These are phyloP conservation scores for Acanthamoeba royreba DNA, from an alignment of 208 protist genomes.

Conservation along the genomic window DNA sequence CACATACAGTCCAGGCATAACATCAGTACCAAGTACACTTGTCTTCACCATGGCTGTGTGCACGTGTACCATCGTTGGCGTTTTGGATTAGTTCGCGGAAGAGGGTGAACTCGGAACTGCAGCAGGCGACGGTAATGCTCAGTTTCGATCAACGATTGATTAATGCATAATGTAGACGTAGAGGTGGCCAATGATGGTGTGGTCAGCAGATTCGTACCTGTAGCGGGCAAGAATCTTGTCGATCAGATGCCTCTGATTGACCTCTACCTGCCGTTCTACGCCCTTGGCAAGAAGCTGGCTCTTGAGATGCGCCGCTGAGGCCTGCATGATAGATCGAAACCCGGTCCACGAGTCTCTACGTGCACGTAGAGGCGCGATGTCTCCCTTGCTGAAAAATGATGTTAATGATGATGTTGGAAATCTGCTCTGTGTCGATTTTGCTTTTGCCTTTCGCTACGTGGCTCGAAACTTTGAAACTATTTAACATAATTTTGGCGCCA, in stretches of 20 bases:
- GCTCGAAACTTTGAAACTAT: no score
- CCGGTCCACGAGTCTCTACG: no score
- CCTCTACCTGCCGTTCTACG: not conserved
- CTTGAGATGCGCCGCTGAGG: not conserved
- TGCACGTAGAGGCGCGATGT: no score
- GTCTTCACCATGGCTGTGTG: no score
- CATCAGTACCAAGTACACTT: no score
- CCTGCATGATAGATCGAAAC: no score
- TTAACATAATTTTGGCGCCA: no score
- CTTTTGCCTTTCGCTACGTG: no score
- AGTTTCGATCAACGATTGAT: not conserved
- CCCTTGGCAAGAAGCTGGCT: conserved; percentile 16
- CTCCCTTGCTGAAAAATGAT: no score
- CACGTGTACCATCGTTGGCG: conserved; percentile 31
- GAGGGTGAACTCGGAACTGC: conserved; percentile 39
- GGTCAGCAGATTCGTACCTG: no score
- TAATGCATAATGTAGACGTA: not conserved
- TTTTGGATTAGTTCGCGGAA: conserved; percentile 39
- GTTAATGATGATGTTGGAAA: no score
- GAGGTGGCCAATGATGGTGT: not conserved
- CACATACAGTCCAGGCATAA: not conserved
- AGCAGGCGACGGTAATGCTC: not conserved
- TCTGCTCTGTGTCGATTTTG: no score
- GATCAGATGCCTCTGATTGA: conserved; percentile 37
- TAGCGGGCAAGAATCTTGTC: conserved; percentile 36